A percentile compares a stretch with the other conserved stretches of the same genome.
These are phyloP conservation scores for Chlamydomonas eustigma DNA, from an alignment of 139 green algal species.

Conservation along the genomic window DNA sequence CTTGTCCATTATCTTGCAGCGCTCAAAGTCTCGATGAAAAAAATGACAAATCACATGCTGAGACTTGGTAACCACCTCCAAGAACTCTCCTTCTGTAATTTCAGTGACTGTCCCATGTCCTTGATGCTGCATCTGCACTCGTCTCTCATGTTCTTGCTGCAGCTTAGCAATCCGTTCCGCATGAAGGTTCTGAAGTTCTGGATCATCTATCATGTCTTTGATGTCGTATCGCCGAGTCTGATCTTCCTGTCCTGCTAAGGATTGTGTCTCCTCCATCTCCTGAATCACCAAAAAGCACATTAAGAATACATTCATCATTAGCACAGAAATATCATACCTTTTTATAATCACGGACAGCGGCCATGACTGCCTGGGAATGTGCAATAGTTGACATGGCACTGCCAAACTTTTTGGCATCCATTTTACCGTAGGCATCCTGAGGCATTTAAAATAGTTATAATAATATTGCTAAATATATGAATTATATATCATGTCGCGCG, in stretches of 20 bases:
- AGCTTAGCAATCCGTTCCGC: slow-evolving; percentile 67
- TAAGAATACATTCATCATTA: background rate
- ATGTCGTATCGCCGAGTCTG: slow-evolving; percentile 51
- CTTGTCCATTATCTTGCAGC: slow-evolving; percentile 95
- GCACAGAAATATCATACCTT: slow-evolving; percentile 40
- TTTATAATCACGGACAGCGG: slow-evolving; percentile 79
- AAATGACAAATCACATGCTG: slow-evolving; percentile 84
- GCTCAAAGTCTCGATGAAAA: slow-evolving; percentile 93
- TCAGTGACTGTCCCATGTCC: slow-evolving; percentile 78
- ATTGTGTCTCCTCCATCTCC: slow-evolving; percentile 43
- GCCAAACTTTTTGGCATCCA: slow-evolving; percentile 53
- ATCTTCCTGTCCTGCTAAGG: slow-evolving; percentile 14
- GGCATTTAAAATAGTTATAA: no score
- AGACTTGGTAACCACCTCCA: slow-evolving; percentile 84
- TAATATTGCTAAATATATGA: no score
- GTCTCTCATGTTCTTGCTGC: slow-evolving; percentile 77
- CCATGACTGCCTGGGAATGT: slow-evolving; percentile 75
- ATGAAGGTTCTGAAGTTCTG: slow-evolving; percentile 62
- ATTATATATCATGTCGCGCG: no score
- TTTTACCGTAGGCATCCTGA: slow-evolving; percentile 1
- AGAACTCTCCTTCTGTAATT: slow-evolving; percentile 85
- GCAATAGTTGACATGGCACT: slow-evolving; percentile 73
- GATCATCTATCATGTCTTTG: slow-evolving; percentile 75
- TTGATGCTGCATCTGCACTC: slow-evolving; percentile 61
- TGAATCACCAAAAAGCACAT: background rate